These are phyloP conservation scores for Scedosporium minutisporum DNA, from an alignment of 2,329 filamentous ascomycete species.

Conservation along the genomic window DNA sequence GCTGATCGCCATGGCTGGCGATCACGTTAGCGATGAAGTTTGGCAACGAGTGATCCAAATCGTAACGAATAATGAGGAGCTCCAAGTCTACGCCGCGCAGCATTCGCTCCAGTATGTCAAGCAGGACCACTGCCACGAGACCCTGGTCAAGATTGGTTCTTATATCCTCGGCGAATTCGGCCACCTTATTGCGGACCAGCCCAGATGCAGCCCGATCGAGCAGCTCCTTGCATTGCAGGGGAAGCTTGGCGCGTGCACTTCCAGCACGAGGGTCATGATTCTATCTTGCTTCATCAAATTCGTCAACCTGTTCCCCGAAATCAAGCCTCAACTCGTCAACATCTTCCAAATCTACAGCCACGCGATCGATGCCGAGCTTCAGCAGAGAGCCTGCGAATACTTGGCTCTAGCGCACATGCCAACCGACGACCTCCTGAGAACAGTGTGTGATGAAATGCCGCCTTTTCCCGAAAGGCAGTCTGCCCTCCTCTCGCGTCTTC, in stretches of 20 bases:
- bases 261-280: slow-evolving; percentile 85
- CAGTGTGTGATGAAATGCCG: slow-evolving; percentile 97
- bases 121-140: slow-evolving; percentile 89
- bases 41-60: slow-evolving; percentile 99
- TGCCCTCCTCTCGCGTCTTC: slow-evolving; percentile 78
- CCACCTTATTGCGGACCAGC: slow-evolving; percentile 86
- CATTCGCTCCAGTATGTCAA: slow-evolving; percentile 90
- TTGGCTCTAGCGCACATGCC: slow-evolving; percentile 74
- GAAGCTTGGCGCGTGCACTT: slow-evolving; percentile 82
- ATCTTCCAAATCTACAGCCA: slow-evolving; percentile 91
- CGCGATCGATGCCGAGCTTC: slow-evolving; percentile 86
- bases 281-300: slow-evolving; percentile 95
- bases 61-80: slow-evolving; percentile 96
- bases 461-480: slow-evolving; percentile 93
- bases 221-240: slow-evolving; percentile 87
- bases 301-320: slow-evolving; percentile 95
- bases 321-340: slow-evolving; percentile 86
- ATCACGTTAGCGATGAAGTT: slow-evolving; percentile 97
- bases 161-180: slow-evolving; percentile 96
- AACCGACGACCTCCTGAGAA: slow-evolving; percentile 83
- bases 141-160: slow-evolving; percentile 91
- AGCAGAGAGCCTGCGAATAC: slow-evolving; percentile 95
- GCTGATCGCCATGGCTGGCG: slow-evolving; percentile 90
- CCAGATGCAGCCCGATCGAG: slow-evolving; percentile 90
- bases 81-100: slow-evolving; percentile 92